phyloP scores from a whole-genome alignment of 2,329 filamentous ascomycete genomes.

The Aureobasidium melanogenum region DNA sequence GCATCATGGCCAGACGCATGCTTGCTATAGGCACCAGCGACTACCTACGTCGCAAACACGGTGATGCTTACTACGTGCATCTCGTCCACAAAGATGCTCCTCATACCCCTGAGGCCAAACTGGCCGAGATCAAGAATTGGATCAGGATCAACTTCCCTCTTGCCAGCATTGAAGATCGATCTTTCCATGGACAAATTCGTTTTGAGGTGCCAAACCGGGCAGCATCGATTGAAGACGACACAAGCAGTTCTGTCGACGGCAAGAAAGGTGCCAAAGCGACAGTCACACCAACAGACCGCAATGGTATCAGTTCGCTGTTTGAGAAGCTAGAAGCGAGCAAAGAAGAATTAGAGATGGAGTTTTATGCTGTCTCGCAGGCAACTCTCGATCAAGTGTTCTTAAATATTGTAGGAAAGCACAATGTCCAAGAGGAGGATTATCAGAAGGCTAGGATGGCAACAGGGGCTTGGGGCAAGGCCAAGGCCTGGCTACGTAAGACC shows the following conservation, averaged over 20 bases:
- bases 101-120: constrained; percentile 60
- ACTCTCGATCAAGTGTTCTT: constrained; percentile 89
- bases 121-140: constrained; percentile 58
- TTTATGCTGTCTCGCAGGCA: constrained; percentile 80
- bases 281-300: constrained; percentile 11
- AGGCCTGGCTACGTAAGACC: background rate
- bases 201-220: constrained; percentile 58
- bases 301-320: constrained; percentile 56
- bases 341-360: constrained; percentile 61
- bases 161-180: constrained; percentile 62
- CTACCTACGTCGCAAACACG: constrained; percentile 63
- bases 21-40: constrained; percentile 72
- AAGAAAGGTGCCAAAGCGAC: constrained; percentile 4
- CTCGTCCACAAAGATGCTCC: constrained; percentile 68
- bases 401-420: constrained; percentile 70
- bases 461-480: constrained; percentile 10
- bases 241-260: constrained; percentile 10
- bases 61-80: constrained; percentile 72
- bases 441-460: constrained; percentile 15
- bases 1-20: constrained; percentile 81
- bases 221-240: constrained; percentile 11
- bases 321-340: constrained; percentile 64
- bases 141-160: constrained; percentile 51
- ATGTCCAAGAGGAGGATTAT: constrained; percentile 61
- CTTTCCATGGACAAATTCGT: constrained; percentile 78